Evolutionary conservation across 2,329 filamentous ascomycete genomes (phyloP).

Genomic region (Penicillium sp.): DNA sequence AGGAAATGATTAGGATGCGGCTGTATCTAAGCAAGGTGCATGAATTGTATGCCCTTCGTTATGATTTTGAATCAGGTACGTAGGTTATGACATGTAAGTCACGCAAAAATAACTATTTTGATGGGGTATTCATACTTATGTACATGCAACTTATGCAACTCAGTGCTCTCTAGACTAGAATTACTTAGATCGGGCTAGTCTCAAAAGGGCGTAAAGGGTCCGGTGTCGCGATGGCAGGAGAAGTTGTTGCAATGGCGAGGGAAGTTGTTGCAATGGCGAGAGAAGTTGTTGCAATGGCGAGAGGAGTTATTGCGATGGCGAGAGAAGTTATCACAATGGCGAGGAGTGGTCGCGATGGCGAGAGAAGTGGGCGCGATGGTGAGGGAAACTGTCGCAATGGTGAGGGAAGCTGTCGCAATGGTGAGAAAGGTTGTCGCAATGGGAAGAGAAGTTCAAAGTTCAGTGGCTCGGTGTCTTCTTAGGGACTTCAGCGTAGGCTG

Average conservation of each 20-base stretch:
- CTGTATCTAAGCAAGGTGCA: not conserved
- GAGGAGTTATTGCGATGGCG: too few species aligned
- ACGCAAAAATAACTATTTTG: not conserved
- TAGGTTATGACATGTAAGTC: not conserved
- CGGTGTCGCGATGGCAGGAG: not conserved
- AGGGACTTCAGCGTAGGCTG: slow-evolving; percentile 1
- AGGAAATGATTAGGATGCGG: not conserved
- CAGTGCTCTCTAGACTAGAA: not conserved
- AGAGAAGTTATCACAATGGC: too few species aligned
- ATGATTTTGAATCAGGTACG: too few species aligned
- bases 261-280: not conserved
- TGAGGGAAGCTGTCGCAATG: too few species aligned
- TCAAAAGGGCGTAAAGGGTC: not conserved
- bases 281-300: too few species aligned
- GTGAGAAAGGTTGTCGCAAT: too few species aligned
- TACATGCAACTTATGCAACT: not conserved
- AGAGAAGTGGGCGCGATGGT: too few species aligned
- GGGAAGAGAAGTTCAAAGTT: not conserved
- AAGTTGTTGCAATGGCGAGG: too few species aligned
- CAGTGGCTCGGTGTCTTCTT: not conserved
- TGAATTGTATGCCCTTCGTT: too few species aligned
- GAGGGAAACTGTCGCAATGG: too few species aligned
- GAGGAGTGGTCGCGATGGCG: too few species aligned
- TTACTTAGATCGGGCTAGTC: not conserved
- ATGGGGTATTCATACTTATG: slow-evolving; percentile 1